These are phyloP conservation scores for Boletus sensibilis DNA, from an alignment of 768 basidiomycete species.

Conservation along the genomic window DNA sequence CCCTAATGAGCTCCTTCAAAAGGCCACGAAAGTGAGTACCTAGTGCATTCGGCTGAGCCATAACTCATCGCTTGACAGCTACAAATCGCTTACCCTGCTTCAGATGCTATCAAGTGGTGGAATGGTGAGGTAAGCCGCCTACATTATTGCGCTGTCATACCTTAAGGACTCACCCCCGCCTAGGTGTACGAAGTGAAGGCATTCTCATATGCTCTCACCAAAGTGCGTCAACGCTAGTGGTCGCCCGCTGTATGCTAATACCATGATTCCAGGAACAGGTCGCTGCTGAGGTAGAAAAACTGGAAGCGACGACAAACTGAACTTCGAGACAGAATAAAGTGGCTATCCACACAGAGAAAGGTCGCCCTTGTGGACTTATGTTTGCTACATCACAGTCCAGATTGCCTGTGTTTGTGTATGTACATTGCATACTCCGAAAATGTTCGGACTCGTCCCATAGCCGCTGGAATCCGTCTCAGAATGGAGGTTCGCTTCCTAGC, in stretches of 20 bases:
- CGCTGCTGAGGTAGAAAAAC: not conserved
- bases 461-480: no score
- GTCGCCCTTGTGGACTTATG: not conserved
- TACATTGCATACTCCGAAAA: no score
- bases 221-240: not conserved
- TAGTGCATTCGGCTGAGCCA: not conserved
- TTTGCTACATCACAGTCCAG: not conserved
- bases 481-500: no score
- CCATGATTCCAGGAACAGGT: not conserved
- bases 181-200: not conserved
- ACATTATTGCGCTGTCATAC: not conserved
- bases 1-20: not conserved
- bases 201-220: not conserved
- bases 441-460: no score
- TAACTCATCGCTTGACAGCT: not conserved
- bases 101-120: not conserved
- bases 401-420: no score
- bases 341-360: no score
- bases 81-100: not conserved
- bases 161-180: not conserved
- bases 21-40: not conserved
- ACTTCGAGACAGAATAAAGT: not conserved
- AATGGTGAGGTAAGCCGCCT: not conserved
- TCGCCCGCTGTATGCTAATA: not conserved
- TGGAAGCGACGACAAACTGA: not conserved